Base-by-base conservation (phyloP, 768 basidiomycete species). In the Mycena kentingensis region DNA sequence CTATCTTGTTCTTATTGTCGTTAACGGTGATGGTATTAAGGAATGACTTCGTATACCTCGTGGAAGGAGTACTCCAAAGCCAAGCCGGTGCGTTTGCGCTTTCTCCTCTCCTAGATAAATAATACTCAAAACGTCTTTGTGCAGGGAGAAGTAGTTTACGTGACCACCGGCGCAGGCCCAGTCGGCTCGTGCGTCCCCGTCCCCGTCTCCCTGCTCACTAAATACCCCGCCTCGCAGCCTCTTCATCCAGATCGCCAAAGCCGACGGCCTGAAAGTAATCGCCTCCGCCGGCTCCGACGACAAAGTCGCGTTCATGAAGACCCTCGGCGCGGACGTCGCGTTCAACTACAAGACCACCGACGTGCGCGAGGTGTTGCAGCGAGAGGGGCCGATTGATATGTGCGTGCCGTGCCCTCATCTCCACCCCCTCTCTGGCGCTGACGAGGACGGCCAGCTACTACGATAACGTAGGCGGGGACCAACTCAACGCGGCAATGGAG, bases 171-270 rank as follows among this genome's bases (percentile, higher is more conserved):
- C 21, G 77, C 70, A 32, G 75, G 75, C 60, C 70, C 83, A 15
- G 85, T 90, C 25, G 87, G 87, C 55, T 79, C 81, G 80, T 83
- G 61, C 36, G 82, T 70, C 5, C 24, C n/a, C 8, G 12, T 15
- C 7, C 37, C 8, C 7, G 7, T 10, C 13, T 19, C 19, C 11
- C 8, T 18, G 19, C 37, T 39, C 21, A 8, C 10, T 19, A 10
- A 7, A 10, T 39, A 16, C 31, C 16, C 31, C 10, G 13, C 10
- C 21, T 42, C 41, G 8, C 24, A 42, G 41, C 10, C 6, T 42
- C 22, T 19, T 42, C 22, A 42, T 42, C 41, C 41, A 42, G 21
- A 42, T 74, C 31, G 74, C 76, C n/a, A 75, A 77, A 60, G 48
- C 47, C 1, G 63, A 71, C 2, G 76, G 75, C 0, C 60, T 77